These are phyloP conservation scores for Primulina tabacum DNA, from an alignment of 257 asterid genomes.

Conservation along the genomic window DNA sequence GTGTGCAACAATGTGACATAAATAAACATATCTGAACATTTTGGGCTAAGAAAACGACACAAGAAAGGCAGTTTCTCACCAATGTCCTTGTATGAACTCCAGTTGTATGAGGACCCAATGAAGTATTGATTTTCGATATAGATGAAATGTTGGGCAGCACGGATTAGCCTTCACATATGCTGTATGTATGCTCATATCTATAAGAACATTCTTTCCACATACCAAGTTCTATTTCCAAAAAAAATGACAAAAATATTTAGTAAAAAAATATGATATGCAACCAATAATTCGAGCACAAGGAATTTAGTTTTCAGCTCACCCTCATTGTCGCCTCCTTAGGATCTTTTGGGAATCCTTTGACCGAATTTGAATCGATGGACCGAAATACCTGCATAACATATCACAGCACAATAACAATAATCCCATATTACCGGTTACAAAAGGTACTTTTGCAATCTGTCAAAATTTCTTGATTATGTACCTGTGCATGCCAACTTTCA, in stretches of 20 bases:
- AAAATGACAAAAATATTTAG: constrained; percentile 12
- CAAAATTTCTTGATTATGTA: constrained; percentile 18
- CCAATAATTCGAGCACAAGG: constrained; percentile 10
- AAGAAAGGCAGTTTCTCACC: constrained; percentile 44
- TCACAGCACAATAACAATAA: constrained; percentile 12
- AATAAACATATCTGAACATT: not conserved
- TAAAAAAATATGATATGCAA: not conserved
- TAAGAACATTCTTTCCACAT: constrained; percentile 92
- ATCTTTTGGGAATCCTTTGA: constrained; percentile 86
- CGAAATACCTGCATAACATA: constrained; percentile 67
- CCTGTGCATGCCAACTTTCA: constrained; percentile 97
- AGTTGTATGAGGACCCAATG: constrained; percentile 90
- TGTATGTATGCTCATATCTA: constrained; percentile 97
- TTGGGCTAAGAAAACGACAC: not conserved
- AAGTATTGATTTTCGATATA: constrained; percentile 97
- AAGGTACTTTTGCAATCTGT: constrained; percentile 7
- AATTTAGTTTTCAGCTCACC: constrained; percentile 46
- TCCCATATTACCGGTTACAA: constrained; percentile 1
- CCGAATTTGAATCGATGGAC: constrained; percentile 96
- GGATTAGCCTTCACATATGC: constrained; percentile 93
- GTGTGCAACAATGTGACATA: not conserved
- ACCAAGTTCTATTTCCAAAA: constrained; percentile 63
- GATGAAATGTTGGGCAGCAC: constrained; percentile 91
- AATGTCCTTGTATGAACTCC: constrained; percentile 74
- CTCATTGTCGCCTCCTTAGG: constrained; percentile 70